phyloP scores from a whole-genome alignment of 2,329 filamentous ascomycete genomes.

The Sphaerulina populicola region DNA sequence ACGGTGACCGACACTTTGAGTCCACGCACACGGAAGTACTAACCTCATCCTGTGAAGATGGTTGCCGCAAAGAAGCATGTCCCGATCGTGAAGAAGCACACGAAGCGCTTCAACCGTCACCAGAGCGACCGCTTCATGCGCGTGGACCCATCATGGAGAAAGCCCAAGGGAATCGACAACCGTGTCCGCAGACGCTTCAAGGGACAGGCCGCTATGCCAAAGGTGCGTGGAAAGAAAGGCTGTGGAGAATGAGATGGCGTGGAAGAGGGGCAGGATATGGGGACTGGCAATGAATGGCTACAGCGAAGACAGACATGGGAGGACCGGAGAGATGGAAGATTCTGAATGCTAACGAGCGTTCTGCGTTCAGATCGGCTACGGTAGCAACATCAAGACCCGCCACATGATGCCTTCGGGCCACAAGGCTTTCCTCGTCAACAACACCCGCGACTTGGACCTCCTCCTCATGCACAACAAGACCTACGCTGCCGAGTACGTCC shows the following conservation, averaged over 20 bases:
- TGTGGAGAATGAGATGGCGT: slow-evolving; percentile 3
- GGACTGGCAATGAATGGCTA: slow-evolving; percentile 2
- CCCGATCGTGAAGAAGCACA: slow-evolving; percentile 99
- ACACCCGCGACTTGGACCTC: slow-evolving; percentile 89
- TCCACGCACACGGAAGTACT: background rate
- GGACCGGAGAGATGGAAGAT: slow-evolving; percentile 9
- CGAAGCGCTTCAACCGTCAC: slow-evolving; percentile 92
- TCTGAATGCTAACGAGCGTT: slow-evolving; percentile 13
- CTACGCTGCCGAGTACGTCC: slow-evolving; percentile 91
- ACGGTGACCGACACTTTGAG: background rate
- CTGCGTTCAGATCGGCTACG: slow-evolving; percentile 76
- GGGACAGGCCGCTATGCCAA: slow-evolving; percentile 93
- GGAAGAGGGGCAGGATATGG: slow-evolving; percentile 1
- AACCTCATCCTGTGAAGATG: slow-evolving; percentile 54
- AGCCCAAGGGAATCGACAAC: slow-evolving; percentile 99
- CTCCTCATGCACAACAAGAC: slow-evolving; percentile 99
- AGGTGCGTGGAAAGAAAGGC: slow-evolving; percentile 55
- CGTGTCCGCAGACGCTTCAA: slow-evolving; percentile 94
- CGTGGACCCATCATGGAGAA: slow-evolving; percentile 86
- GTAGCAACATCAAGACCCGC: slow-evolving; percentile 98
- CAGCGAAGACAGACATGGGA: slow-evolving; percentile 3
- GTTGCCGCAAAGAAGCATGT: slow-evolving; percentile 99
- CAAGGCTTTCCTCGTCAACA: slow-evolving; percentile 99
- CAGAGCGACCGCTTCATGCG: slow-evolving; percentile 96
- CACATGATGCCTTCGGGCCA: slow-evolving; percentile 98